A percentile compares a stretch with the other conserved stretches of the same genome.
Evolutionary conservation across 148 eudicot species (phyloP).

Genomic region (Talinum fruticosum): DNA sequence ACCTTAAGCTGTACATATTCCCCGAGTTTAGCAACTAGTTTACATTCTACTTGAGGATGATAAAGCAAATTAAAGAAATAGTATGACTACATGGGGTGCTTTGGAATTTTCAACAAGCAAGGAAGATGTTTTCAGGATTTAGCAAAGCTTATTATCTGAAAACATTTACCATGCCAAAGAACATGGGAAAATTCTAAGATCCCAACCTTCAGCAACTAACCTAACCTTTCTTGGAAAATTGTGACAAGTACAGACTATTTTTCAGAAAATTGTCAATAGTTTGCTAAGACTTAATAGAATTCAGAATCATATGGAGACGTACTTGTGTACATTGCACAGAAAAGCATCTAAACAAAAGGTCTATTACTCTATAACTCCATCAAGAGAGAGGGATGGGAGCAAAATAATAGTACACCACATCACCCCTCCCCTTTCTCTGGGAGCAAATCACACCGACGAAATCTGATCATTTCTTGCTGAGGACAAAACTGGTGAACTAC

Average conservation of each 20-base stretch:
- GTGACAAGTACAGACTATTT: background rate
- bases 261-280: background rate
- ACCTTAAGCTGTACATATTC: conserved; percentile 70
- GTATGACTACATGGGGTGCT: background rate
- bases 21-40: conserved; percentile 11
- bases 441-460: background rate
- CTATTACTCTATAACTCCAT: too few species aligned
- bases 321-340: background rate
- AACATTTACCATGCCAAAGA: background rate
- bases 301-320: background rate
- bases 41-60: conserved; percentile 5
- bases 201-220: background rate
- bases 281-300: background rate
- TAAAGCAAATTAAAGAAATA: conserved; percentile 17
- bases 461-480: background rate
- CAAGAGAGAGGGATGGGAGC: background rate
- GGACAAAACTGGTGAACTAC: background rate
- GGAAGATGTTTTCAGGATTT: background rate
- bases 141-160: background rate
- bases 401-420: background rate
- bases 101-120: background rate
- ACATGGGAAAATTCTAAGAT: background rate
- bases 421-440: too few species aligned
- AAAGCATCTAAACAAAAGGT: background rate
- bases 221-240: background rate